phyloP scores from a whole-genome alignment of 305 asterid species.

The Fraxinus nigra region DNA sequence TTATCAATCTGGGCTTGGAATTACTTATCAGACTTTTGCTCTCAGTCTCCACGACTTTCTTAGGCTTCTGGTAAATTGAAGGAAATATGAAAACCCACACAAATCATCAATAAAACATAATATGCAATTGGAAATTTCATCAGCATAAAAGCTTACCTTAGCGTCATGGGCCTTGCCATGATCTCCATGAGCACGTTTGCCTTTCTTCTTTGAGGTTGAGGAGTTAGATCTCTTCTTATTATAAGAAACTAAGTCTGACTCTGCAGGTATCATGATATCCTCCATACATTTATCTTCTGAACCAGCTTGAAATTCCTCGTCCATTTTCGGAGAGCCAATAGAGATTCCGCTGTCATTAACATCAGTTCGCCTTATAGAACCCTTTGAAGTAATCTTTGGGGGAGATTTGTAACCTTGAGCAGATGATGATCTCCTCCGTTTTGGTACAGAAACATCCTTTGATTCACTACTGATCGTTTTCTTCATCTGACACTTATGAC shows the following conservation, averaged over 20 bases:
- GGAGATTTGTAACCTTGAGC: constrained; percentile 49
- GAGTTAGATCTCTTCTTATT: constrained; percentile 42
- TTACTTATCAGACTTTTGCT: constrained; percentile 32
- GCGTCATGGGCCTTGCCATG: constrained; percentile 36
- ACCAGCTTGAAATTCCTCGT: constrained; percentile 45
- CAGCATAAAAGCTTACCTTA: constrained; percentile 49
- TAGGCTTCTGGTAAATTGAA: constrained; percentile 46
- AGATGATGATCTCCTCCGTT: constrained; percentile 72
- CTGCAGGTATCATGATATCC: constrained; percentile 49
- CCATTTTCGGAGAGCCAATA: constrained; percentile 43
- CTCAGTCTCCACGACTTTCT: constrained; percentile 41
- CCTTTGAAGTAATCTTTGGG: constrained; percentile 33
- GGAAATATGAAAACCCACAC: constrained; percentile 19
- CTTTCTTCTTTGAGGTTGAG: constrained; percentile 54
- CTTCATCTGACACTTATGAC: constrained; percentile 49
- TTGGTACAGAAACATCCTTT: constrained; percentile 63
- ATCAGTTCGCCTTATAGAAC: constrained; percentile 35
- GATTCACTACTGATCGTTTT: constrained; percentile 48
- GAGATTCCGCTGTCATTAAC: constrained; percentile 28
- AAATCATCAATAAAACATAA: constrained; percentile 18
- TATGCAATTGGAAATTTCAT: constrained; percentile 12
- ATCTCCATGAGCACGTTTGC: constrained; percentile 49
- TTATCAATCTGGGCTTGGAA: constrained; percentile 53
- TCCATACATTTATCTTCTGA: constrained; percentile 46
- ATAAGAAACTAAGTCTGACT: constrained; percentile 47